These are phyloP conservation scores for Coemansia sp. DNA, from an alignment of 192 early-diverging fungal species.

Conservation along the genomic window DNA sequence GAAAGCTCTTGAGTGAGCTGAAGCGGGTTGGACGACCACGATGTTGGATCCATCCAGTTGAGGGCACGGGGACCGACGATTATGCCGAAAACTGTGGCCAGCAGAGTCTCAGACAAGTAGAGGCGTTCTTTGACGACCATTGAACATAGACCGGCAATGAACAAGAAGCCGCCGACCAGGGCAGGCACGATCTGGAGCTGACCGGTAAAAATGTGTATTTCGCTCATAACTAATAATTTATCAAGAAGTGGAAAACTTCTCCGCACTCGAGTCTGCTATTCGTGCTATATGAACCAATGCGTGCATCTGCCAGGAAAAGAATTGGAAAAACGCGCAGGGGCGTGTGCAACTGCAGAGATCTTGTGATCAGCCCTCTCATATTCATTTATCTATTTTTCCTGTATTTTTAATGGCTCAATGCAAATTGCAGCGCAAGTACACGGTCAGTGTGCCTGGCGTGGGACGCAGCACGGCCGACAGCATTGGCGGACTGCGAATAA, in stretches of 20 bases:
- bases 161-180: constrained; percentile 70
- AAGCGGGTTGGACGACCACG: constrained; percentile 56
- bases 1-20: constrained; percentile 69
- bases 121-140: constrained; percentile 68
- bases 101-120: constrained; percentile 75
- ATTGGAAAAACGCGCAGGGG: not conserved
- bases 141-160: constrained; percentile 66
- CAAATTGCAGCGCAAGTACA: constrained; percentile 21
- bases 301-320: too few species aligned
- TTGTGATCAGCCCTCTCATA: not conserved
- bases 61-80: constrained; percentile 75
- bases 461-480: constrained; percentile 12
- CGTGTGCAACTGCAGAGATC: not conserved
- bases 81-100: constrained; percentile 83
- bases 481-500: constrained; percentile 18
- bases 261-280: not conserved
- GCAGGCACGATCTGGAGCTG: constrained; percentile 52
- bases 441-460: constrained; percentile 33
- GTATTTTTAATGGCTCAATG: constrained; percentile 4
- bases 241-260: not conserved
- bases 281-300: too few species aligned
- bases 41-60: constrained; percentile 68
- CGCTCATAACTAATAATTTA: constrained; percentile 20
- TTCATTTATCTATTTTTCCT: not conserved
- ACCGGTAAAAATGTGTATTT: constrained; percentile 31